Conservation (phyloP, 1,284 basidiomycete genomes). For the Phlebopus sp. region DNA sequence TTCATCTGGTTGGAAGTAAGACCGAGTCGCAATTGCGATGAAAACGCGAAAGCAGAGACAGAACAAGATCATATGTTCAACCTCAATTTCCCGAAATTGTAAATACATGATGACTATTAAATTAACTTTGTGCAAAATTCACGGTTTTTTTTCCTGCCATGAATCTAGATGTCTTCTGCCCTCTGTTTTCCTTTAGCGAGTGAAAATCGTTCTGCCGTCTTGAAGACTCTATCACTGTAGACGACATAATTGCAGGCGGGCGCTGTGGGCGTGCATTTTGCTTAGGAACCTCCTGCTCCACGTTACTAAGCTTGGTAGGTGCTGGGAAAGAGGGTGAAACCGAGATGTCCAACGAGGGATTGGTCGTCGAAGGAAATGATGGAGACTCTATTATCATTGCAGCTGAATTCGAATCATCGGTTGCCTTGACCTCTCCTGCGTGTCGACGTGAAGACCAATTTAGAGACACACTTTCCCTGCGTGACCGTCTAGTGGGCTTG, state of each 20-base stretch:
- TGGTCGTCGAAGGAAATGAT: conserved; percentile 18
- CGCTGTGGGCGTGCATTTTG: conserved; percentile 37
- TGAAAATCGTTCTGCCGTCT: not conserved
- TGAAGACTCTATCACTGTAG: conserved; percentile 35
- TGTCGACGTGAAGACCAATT: conserved; percentile 13
- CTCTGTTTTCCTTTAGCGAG: conserved; percentile 1
- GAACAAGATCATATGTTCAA: conserved; percentile 20
- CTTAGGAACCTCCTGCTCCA: conserved; percentile 18
- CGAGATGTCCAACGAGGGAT: conserved; percentile 1
- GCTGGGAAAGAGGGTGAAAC: conserved; percentile 1
- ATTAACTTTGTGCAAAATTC: no score
- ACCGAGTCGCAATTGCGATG: conserved; percentile 70
- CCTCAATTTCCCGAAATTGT: no score
- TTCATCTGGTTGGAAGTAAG: conserved; percentile 98
- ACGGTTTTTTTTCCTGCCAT: conserved; percentile 38
- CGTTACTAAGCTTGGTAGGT: conserved; percentile 34
- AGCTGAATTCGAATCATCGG: conserved; percentile 3
- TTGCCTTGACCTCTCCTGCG: not conserved
- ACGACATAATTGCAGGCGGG: conserved; percentile 42
- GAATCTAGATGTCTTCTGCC: conserved; percentile 45
- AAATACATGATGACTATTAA: not conserved
- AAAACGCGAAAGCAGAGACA: conserved; percentile 49
- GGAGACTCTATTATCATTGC: conserved; percentile 21
- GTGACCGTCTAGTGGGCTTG: conserved; percentile 9
- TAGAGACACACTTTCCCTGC: conserved; percentile 14